These are phyloP conservation scores for Silene vulgaris DNA, from an alignment of 179 eudicot species.

Conservation along the genomic window DNA sequence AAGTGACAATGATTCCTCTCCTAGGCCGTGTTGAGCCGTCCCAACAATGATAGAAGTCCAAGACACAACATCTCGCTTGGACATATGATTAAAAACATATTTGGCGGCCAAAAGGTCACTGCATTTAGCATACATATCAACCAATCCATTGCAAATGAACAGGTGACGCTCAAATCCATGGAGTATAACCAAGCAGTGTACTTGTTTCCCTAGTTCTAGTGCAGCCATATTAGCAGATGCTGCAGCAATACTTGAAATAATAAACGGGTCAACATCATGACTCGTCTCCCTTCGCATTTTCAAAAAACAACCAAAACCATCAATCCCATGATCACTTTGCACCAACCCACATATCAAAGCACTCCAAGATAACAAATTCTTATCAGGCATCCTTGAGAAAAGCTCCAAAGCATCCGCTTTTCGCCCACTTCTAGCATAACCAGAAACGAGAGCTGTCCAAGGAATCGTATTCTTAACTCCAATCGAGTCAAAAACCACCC, in stretches of 20 bases:
- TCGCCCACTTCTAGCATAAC: slow-evolving; percentile 53
- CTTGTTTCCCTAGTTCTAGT: slow-evolving; percentile 65
- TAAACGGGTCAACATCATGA: slow-evolving; percentile 42
- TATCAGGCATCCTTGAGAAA: slow-evolving; percentile 37
- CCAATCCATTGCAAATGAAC: slow-evolving; percentile 51
- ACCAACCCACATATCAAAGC: slow-evolving; percentile 82
- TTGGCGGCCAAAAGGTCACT: slow-evolving; percentile 60
- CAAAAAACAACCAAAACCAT: slow-evolving; percentile 39
- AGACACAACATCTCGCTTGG: slow-evolving; percentile 55
- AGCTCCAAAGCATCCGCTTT: slow-evolving; percentile 48
- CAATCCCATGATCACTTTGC: slow-evolving; percentile 50
- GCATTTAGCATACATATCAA: slow-evolving; percentile 89
- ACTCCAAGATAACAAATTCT: slow-evolving; percentile 62
- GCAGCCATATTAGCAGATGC: slow-evolving; percentile 56
- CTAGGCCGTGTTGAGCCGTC: slow-evolving; percentile 74
- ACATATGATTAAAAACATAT: slow-evolving; percentile 35
- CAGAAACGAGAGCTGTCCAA: slow-evolving; percentile 65
- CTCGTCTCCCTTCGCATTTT: slow-evolving; percentile 53
- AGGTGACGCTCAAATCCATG: slow-evolving; percentile 56
- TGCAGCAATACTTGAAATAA: slow-evolving; percentile 54
- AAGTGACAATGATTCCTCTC: slow-evolving; percentile 51
- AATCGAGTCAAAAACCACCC: slow-evolving; percentile 45
- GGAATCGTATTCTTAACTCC: slow-evolving; percentile 38
- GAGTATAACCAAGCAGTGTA: slow-evolving; percentile 50
- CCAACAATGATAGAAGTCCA: slow-evolving; percentile 91